Base-by-base conservation (phyloP, 805 yeast species). In the Saccharomyces jurei region DNA sequence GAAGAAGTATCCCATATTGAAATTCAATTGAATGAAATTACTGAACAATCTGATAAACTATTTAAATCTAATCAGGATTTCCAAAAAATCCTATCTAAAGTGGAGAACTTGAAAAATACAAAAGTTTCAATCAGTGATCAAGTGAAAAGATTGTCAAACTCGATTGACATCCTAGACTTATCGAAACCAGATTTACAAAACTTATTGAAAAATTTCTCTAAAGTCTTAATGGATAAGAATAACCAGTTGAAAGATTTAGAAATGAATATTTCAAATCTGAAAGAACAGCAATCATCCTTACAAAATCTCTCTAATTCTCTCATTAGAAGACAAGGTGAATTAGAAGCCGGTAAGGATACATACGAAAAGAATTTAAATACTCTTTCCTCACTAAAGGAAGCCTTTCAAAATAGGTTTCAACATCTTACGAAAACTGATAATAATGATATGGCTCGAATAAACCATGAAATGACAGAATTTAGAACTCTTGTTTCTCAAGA, bases 1-100 rank as follows among this genome's bases (percentile, higher is more conserved):
- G 65, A 62, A 5, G 80, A 85, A 52, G 81, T 85, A 2, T 76
- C 72, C 1, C 63, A 61, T 1, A 67, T 87, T 11, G 80, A 82
- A 49, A 54, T 59, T 6, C 71, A 82, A 55, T 77, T 91, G 51
- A 76, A 77, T 17, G 66, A 66, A 2, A 74, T 83, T 1, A 83
- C 84, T n/a, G 67, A 69, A 41, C 80, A 84, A 60, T 77, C 89
- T 2, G 84, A 86, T 50, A 65, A 65, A 13, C 72, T 91, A 13
- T 90, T 89, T 69, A 80, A 81, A 50, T 77, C 88, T 1, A 88
- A 89, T 63, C 96, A 89, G 65, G 86, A 86, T 55, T 91, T 85
- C 65, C 96, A 89, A 65, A 77, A 82, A 56, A 81, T 83, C 0
- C 65, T 91, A 22, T 82, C 86, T 29, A 80, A 80, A 57, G 69